Evolutionary conservation across 2,329 filamentous ascomycete genomes (phyloP).

Genomic region (Ceratocystis papillata): DNA sequence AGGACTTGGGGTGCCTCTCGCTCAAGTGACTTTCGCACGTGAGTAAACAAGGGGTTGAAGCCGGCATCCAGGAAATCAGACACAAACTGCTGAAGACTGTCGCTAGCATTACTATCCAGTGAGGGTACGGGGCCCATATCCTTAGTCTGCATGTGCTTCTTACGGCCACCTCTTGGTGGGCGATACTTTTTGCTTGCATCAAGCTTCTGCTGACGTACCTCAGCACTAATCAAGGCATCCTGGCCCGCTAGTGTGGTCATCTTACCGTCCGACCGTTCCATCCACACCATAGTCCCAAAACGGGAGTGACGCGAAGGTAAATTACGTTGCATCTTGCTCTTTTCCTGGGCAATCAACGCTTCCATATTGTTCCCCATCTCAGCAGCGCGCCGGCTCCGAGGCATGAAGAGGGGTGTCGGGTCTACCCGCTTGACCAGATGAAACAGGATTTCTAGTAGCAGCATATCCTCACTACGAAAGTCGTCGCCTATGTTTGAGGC

Average conservation of each 20-base stretch:
- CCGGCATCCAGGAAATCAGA: constrained; percentile 90
- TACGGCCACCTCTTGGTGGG: constrained; percentile 56
- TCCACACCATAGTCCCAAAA: constrained; percentile 96
- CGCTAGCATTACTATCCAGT: constrained; percentile 62
- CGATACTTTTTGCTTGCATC: constrained; percentile 85
- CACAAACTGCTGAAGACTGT: constrained; percentile 68
- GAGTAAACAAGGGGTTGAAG: constrained; percentile 83
- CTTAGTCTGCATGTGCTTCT: constrained; percentile 52
- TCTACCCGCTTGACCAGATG: constrained; percentile 86
- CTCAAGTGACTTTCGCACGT: constrained; percentile 80
- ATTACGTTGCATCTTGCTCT: constrained; percentile 64
- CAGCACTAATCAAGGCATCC: constrained; percentile 63
- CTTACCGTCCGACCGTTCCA: constrained; percentile 75
- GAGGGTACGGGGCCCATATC: constrained; percentile 66
- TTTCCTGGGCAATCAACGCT: constrained; percentile 67
- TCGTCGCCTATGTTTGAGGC: constrained; percentile 91
- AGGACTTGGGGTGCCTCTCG: constrained; percentile 75
- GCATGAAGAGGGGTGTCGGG: constrained; percentile 72
- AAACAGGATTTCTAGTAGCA: constrained; percentile 86
- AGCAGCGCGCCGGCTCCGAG: constrained; percentile 58
- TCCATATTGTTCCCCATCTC: constrained; percentile 64
- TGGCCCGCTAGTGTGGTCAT: constrained; percentile 82
- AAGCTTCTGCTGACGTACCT: constrained; percentile 72
- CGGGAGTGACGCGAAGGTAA: constrained; percentile 81
- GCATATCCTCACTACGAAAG: constrained; percentile 76